Conservation (phyloP, 1,284 basidiomycete genomes). For the Inonotus hispidus region DNA sequence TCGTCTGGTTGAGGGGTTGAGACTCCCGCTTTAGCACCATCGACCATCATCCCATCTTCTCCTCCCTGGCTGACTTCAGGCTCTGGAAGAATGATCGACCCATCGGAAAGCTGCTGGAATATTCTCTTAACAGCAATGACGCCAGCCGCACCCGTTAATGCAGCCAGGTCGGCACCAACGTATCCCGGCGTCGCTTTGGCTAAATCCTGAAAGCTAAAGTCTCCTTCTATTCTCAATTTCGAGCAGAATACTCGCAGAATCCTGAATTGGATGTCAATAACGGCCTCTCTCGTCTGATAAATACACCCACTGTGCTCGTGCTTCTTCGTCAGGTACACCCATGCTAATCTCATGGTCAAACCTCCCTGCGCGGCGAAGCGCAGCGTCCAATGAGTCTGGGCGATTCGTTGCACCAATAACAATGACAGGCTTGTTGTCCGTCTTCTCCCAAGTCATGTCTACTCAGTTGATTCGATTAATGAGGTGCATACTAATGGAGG, state of each 20-base stretch:
- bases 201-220: conserved; percentile 77
- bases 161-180: conserved; percentile 91
- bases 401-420: conserved; percentile 97
- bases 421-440: conserved; percentile 83
- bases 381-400: conserved; percentile 91
- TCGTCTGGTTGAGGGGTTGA: conserved; percentile 21
- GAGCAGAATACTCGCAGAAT: conserved; percentile 78
- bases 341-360: conserved; percentile 98
- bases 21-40: conserved; percentile 26
- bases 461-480: conserved; percentile 25
- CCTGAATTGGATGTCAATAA: conserved; percentile 34
- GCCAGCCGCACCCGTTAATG: conserved; percentile 89
- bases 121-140: conserved; percentile 96
- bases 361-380: conserved; percentile 85
- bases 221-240: conserved; percentile 71
- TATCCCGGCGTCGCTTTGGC: conserved; percentile 96
- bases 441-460: conserved; percentile 92
- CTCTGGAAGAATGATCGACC: conserved; percentile 51
- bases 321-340: conserved; percentile 92
- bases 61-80: conserved; percentile 13
- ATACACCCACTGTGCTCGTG: conserved; percentile 73
- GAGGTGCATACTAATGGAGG: not conserved
- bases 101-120: conserved; percentile 79
- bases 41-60: conserved; percentile 49
- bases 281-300: not conserved